These are phyloP conservation scores for Calonectria multiphialidica DNA, from an alignment of 2,329 filamentous ascomycete species.

Conservation along the genomic window DNA sequence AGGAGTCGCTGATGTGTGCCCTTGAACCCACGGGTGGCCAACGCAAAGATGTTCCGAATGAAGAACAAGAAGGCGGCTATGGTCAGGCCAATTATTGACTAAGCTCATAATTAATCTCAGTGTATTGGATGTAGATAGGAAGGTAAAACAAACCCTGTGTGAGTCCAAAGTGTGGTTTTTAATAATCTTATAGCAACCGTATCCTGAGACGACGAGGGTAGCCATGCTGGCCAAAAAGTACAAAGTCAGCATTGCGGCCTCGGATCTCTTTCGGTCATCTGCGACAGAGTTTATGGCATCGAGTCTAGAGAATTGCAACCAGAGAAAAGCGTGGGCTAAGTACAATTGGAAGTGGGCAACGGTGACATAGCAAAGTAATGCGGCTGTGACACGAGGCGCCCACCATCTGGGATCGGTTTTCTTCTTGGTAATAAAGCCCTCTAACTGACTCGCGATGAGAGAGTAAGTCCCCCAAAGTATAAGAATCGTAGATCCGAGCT, in stretches of 20 bases:
- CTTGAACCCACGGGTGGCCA: neutral
- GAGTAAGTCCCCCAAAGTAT: constrained; percentile 2
- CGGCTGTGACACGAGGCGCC: neutral
- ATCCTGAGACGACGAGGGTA: neutral
- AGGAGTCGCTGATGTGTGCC: neutral
- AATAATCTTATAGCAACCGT: neutral
- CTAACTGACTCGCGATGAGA: neutral
- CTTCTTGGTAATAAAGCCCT: neutral
- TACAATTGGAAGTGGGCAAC: neutral
- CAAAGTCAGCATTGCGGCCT: neutral
- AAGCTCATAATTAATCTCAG: neutral
- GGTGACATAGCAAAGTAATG: neutral
- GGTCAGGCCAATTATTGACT: neutral
- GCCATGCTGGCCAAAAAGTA: neutral
- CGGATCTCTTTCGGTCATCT: neutral
- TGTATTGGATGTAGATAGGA: too few relatives aligned
- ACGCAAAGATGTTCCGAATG: neutral
- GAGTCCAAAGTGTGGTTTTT: neutral
- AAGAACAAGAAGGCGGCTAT: neutral
- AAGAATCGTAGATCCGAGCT: neutral
- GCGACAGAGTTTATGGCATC: neutral
- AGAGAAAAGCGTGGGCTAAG: neutral
- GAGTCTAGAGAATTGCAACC: neutral
- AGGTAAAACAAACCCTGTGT: neutral
- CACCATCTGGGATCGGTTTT: neutral